Evolutionary conservation across 495 filamentous ascomycete species (phyloP).

Genomic region (Aspergillus panamensis): DNA sequence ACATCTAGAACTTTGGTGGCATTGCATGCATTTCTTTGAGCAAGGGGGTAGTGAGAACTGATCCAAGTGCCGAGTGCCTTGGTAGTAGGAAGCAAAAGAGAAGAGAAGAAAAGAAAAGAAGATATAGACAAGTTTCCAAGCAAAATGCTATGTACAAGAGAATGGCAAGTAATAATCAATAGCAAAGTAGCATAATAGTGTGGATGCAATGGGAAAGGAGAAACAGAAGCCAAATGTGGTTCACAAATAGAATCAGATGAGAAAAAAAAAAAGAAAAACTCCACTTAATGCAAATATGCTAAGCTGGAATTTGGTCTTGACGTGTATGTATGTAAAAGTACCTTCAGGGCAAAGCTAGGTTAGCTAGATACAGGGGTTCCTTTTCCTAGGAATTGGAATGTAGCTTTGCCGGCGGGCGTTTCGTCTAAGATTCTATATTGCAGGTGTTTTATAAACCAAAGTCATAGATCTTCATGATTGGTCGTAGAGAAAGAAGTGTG

Average conservation of each 20-base stretch:
- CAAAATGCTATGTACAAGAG: neutral
- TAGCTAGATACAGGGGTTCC: too few relatives aligned
- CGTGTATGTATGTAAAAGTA: too few relatives aligned
- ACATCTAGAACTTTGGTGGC: too few relatives aligned
- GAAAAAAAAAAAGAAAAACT: neutral
- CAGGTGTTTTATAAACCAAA: neutral
- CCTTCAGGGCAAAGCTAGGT: too few relatives aligned
- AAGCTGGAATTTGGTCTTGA: too few relatives aligned
- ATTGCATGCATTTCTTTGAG: too few relatives aligned
- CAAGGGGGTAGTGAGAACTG: too few relatives aligned
- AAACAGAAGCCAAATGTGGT: neutral
- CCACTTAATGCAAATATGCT: slow-evolving; percentile 6
- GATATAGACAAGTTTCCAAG: neutral
- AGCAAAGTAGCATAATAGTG: neutral
- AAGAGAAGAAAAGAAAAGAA: neutral
- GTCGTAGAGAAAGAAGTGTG: neutral
- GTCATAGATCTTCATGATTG: slow-evolving; percentile 1
- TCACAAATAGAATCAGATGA: neutral
- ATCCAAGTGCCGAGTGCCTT: too few relatives aligned
- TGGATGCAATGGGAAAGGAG: neutral
- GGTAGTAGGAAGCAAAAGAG: too few relatives aligned
- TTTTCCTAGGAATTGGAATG: too few relatives aligned
- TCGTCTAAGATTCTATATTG: neutral
- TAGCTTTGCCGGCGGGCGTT: neutral
- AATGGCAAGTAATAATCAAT: neutral